Base-by-base conservation (phyloP, 352 stramenopile species). In the Thraustochytrium sp. region DNA sequence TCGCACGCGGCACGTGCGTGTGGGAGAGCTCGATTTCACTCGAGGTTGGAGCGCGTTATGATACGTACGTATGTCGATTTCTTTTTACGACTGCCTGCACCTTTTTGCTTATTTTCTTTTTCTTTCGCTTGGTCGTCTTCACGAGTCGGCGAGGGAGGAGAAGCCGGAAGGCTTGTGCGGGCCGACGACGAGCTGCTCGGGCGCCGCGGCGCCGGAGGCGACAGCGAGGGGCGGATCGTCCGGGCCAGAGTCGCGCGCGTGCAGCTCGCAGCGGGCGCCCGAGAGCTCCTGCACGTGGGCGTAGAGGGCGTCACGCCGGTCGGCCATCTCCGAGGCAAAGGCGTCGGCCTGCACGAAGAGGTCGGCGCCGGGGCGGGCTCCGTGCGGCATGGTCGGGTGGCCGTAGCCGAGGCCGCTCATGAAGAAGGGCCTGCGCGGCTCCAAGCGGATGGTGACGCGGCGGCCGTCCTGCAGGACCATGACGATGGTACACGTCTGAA, bases 111-210 rank as follows among this genome's bases (percentile, higher is more conserved):
- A n/a, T n/a, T n/a, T n/a, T n/a, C n/a, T n/a, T n/a, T n/a, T n/a
- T n/a, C n/a, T n/a, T n/a, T n/a, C n/a, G n/a, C n/a, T n/a, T n/a
- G n/a, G n/a, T n/a, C n/a, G n/a, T 55, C 18, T 55, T 65, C 34
- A 65, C 2, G 61, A 26, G 31, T 75, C 62, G 23, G 53, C 5
- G 9, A 36, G n/a, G 16, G 62, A 51, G 11, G 36, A 21, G 51
- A 80, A 80, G 48, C 48, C 68, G 18, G 34, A 55, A 23, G 68
- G 68, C 34, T 46, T 26, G 53, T 80, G 68, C 37, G 68, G 68
- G 31, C 68, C 68, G 18, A 80, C n/a, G 5, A 80, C 68, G 29
- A 80, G 68, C 51, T 80, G 68, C 51, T 80, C 68, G 37, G 40
- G 44, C 13, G 36, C 68, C 11, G 48, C 26, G 18, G 46, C 48